phyloP scores from a whole-genome alignment of 371 early-diverging fungal species.

The Caulochytrium protostelioides region DNA sequence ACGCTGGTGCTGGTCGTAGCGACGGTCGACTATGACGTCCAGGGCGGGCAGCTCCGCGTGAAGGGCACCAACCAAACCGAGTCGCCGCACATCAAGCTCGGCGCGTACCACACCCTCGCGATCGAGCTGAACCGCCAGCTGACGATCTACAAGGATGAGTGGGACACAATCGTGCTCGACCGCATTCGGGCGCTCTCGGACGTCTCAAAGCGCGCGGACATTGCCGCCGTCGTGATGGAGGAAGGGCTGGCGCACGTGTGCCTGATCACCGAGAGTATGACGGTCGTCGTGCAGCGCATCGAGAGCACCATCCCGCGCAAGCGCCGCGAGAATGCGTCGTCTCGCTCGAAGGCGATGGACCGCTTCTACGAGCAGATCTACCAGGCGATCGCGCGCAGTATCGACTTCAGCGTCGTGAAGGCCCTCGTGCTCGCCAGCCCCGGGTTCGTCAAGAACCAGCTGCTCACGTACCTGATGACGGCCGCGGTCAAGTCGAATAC shows the following conservation, averaged over 20 bases:
- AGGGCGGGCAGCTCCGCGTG: conserved; percentile 59
- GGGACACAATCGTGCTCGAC: conserved; percentile 80
- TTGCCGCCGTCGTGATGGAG: conserved; percentile 81
- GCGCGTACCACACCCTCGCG: conserved; percentile 85
- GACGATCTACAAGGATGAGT: conserved; percentile 63
- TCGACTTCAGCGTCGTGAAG: conserved; percentile 74
- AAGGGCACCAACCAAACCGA: conserved; percentile 30
- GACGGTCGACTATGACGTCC: conserved; percentile 67
- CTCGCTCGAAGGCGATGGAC: conserved; percentile 66
- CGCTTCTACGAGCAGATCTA: conserved; percentile 77
- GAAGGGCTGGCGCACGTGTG: conserved; percentile 91
- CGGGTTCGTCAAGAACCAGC: conserved; percentile 77
- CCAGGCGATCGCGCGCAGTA: conserved; percentile 58
- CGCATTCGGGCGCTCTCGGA: conserved; percentile 76
- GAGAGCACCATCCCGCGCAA: conserved; percentile 79
- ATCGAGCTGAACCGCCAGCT: conserved; percentile 72
- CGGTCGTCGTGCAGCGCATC: conserved; percentile 76
- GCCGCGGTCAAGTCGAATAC: conserved; percentile 67
- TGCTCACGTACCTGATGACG: conserved; percentile 59
- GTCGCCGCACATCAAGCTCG: conserved; percentile 31
- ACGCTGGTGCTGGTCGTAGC: conserved; percentile 69
- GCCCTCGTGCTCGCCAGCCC: conserved; percentile 83
- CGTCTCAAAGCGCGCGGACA: conserved; percentile 71
- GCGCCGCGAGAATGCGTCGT: conserved; percentile 62
- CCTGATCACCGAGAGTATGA: conserved; percentile 80